Evolutionary conservation across 2,329 filamentous ascomycete species (phyloP), one percentile per base, ranked within the genome.

Genomic region (Trichoderma sp.): DNA sequence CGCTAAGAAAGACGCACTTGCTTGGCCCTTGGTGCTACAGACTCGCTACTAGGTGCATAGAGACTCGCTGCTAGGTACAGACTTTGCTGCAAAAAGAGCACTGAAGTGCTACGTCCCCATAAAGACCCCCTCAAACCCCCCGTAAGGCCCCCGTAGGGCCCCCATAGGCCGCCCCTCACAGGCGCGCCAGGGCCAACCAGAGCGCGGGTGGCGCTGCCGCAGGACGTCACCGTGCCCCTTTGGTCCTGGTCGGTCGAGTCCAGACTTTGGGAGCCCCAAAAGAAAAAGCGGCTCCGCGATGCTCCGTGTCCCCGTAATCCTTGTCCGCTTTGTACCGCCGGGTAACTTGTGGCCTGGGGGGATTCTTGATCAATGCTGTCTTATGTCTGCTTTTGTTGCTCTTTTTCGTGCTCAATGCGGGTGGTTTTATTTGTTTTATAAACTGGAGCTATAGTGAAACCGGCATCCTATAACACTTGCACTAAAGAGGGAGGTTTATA

Each of bases 211-310:
- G 76, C 75, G 75, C 75, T 75, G 64, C 73, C 66, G 68, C 78
- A 75, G 75, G 76, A 79, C 78, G 77, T 79, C 78, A 79, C 78
- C 74, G 77, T 72, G 53, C 77, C 75, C 73, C 74, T 74, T 74
- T 71, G 38, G 63, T 35, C 75, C 77, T 77, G 78, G 76, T 50
- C 78, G 69, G 41, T 59, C 29, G 75, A 71, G 76, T 78, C 77
- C 65, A 78, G 77, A 79, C 72, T 62, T 75, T 75, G 45, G 24
- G 31, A 38, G 33, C 64, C 72, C 72, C 50, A 75, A 62, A 75
- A 63, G 50, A 60, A 67, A 74, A 67, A 75, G 63, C 64, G 72
- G 64, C 35, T 75, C 72, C 62, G 63, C 63, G 45, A 74, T 74
- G 62, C 62, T 72, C 67, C 67, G 60, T 65, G 71, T 64, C 38